Conservation (phyloP, 208 protist genomes). For the Phytomonas sp. region DNA sequence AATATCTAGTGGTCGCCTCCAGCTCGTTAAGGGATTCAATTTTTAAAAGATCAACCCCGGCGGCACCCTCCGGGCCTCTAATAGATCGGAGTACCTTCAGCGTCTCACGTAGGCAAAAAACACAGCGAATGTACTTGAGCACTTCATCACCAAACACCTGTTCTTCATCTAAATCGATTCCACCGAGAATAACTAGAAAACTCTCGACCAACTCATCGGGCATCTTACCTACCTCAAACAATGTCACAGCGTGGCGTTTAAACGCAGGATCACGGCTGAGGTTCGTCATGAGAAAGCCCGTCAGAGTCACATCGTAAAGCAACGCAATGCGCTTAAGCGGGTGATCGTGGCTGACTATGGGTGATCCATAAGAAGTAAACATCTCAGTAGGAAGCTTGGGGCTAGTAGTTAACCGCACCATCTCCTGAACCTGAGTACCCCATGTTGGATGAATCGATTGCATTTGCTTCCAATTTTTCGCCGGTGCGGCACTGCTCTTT, state of each 20-base stretch:
- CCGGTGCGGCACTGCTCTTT: background rate
- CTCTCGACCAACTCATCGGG: constrained; percentile 58
- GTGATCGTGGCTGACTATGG: constrained; percentile 13
- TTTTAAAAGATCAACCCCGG: constrained; percentile 80
- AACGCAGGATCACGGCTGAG: constrained; percentile 76
- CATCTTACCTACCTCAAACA: constrained; percentile 89
- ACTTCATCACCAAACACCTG: constrained; percentile 68
- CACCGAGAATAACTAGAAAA: constrained; percentile 68
- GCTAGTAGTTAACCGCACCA: constrained; percentile 16
- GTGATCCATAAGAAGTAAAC: background rate
- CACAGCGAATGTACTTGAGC: constrained; percentile 78
- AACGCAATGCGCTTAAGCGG: constrained; percentile 88
- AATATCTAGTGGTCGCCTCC: constrained; percentile 78
- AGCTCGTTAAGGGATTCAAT: constrained; percentile 87
- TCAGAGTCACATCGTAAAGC: constrained; percentile 93
- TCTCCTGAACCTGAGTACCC: constrained; percentile 16
- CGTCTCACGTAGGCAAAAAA: constrained; percentile 61
- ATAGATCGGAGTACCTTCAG: constrained; percentile 51
- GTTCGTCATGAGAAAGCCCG: constrained; percentile 97
- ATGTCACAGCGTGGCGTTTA: constrained; percentile 85
- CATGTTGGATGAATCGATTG: constrained; percentile 46
- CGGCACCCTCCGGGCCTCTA: constrained; percentile 25
- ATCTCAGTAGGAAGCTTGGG: background rate
- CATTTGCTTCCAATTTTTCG: constrained; percentile 33
- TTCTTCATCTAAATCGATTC: constrained; percentile 32